Percentiles rank a stretch among this genome's conserved stretches.
Evolutionary conservation across 2,329 filamentous ascomycete species (phyloP).

Genomic region (Periglandula ipomoeae): DNA sequence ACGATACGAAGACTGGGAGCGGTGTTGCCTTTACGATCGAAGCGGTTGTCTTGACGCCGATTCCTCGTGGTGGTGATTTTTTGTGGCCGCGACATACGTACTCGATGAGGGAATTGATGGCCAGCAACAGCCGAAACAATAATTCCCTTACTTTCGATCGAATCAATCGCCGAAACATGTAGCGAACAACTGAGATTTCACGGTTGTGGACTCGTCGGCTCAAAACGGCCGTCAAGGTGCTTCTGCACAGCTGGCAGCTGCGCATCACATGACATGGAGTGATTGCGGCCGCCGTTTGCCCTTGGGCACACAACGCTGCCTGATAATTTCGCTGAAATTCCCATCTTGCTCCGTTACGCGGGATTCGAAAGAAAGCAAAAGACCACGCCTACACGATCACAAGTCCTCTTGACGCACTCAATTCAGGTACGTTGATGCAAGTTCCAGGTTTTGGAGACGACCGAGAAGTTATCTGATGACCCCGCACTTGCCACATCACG

Average conservation of each 20-base stretch:
- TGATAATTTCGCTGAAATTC: background rate
- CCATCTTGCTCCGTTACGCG: background rate
- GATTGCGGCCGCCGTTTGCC: background rate
- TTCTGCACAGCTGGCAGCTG: background rate
- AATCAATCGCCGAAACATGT: too few species aligned
- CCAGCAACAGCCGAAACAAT: too few species aligned
- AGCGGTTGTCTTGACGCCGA: too few species aligned
- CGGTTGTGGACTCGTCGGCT: too few species aligned
- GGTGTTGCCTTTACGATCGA: too few species aligned
- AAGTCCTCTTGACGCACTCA: background rate
- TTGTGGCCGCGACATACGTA: too few species aligned
- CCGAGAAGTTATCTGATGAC: background rate
- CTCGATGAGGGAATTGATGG: too few species aligned
- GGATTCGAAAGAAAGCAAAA: background rate
- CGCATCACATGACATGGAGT: background rate
- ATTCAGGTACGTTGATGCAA: background rate
- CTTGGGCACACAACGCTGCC: background rate
- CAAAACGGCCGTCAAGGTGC: conserved; percentile 6
- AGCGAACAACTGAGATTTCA: too few species aligned
- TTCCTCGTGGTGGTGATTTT: too few species aligned
- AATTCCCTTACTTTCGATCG: too few species aligned
- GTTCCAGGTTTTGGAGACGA: background rate
- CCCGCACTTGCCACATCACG: conserved; percentile 6
- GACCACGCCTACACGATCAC: background rate
- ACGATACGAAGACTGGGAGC: too few species aligned